phyloP scores from a whole-genome alignment of 2,329 filamentous ascomycete genomes.

The Teratosphaeria zuluensis region DNA sequence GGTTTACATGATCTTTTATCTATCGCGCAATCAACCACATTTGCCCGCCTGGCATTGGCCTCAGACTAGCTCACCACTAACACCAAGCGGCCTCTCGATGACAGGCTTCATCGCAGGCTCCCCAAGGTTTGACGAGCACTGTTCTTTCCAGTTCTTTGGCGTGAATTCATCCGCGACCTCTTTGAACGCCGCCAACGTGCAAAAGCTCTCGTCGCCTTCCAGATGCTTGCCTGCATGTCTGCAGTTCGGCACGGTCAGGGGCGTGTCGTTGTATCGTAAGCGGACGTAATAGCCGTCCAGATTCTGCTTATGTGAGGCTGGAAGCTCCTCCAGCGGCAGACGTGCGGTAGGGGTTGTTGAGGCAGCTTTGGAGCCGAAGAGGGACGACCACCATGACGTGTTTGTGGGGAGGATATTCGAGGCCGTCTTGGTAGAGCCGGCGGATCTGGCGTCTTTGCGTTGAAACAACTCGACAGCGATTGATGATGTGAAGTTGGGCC shows the following conservation, averaged over 20 bases:
- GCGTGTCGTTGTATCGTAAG: conserved; percentile 79
- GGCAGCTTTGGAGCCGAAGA: conserved; percentile 12
- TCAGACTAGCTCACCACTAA: not conserved
- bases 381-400: conserved; percentile 19
- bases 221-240: conserved; percentile 68
- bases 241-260: conserved; percentile 77
- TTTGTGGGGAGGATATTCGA: conserved; percentile 9
- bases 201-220: conserved; percentile 77
- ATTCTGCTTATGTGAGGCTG: conserved; percentile 46
- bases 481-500: conserved; percentile 91
- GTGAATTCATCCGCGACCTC: conserved; percentile 83
- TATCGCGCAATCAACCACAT: not conserved
- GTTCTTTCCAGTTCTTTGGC: conserved; percentile 64
- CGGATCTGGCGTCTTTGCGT: conserved; percentile 26
- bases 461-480: conserved; percentile 85
- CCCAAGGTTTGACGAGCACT: conserved; percentile 51
- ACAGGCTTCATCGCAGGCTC: conserved; percentile 28
- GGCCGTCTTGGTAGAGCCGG: conserved; percentile 17
- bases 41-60: not conserved
- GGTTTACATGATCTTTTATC: not conserved
- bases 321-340: conserved; percentile 48
- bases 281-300: conserved; percentile 77
- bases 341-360: conserved; percentile 29
- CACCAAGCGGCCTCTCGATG: not conserved
- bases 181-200: conserved; percentile 89